These are phyloP conservation scores for Dioscorea dumetorum DNA, from an alignment of 106 monocot genomes.

Conservation along the genomic window DNA sequence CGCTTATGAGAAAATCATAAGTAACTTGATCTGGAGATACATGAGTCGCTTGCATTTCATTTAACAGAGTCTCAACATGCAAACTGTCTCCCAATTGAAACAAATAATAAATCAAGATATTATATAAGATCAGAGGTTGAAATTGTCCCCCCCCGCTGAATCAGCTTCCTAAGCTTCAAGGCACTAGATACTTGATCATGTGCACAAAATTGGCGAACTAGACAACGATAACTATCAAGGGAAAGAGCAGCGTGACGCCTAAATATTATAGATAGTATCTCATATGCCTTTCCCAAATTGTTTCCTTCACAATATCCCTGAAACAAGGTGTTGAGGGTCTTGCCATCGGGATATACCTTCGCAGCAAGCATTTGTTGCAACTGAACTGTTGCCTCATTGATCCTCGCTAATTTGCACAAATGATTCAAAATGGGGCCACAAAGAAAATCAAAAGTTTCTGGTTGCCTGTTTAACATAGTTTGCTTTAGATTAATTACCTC, in stretches of 20 bases:
- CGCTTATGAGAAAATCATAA: conserved; percentile 77
- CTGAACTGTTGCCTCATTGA: conserved; percentile 26
- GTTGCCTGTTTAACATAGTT: conserved; percentile 10
- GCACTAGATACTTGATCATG: conserved; percentile 16
- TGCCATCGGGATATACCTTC: conserved; percentile 23
- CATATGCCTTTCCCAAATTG: conserved; percentile 33
- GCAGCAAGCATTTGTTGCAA: conserved; percentile 43
- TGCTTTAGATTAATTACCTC: conserved; percentile 38
- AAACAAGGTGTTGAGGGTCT: conserved; percentile 49
- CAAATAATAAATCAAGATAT: conserved; percentile 78
- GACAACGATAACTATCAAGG: conserved; percentile 44
- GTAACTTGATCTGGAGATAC: conserved; percentile 41
- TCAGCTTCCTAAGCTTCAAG: conserved; percentile 37
- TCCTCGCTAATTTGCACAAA: conserved; percentile 32
- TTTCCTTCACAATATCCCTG: conserved; percentile 34
- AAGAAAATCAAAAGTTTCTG: conserved; percentile 8
- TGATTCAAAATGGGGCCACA: conserved; percentile 31
- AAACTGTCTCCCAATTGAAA: conserved; percentile 39
- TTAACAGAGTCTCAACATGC: conserved; percentile 44
- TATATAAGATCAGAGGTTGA: conserved; percentile 25
- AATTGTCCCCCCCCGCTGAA: conserved; percentile 10
- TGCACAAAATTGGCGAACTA: conserved; percentile 34
- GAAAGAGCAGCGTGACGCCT: conserved; percentile 34
- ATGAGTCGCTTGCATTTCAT: conserved; percentile 42
- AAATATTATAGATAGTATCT: conserved; percentile 48